A percentile compares a stretch with the other conserved stretches of the same genome.
phyloP scores from a whole-genome alignment of 345 rosid species.

The Lumnitzera littorea region DNA sequence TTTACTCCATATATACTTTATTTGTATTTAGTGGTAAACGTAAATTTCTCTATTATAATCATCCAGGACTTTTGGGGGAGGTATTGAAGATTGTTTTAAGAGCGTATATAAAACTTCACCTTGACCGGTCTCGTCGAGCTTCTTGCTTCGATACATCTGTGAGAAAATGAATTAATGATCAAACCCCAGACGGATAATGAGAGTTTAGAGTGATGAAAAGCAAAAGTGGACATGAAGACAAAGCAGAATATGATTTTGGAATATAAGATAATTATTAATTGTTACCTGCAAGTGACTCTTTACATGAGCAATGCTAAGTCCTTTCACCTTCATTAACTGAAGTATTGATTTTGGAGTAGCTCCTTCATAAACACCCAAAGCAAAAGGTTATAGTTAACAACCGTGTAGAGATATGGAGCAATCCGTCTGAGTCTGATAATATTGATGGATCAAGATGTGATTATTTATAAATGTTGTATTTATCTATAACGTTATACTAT shows the following conservation, averaged over 20 bases:
- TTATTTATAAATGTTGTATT: no score
- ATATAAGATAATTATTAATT: neutral
- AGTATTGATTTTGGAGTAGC: constrained; percentile 88
- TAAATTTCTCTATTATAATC: no score
- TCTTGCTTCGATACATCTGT: constrained; percentile 84
- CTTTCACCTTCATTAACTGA: constrained; percentile 73
- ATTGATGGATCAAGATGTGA: no score
- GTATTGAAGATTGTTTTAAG: no score
- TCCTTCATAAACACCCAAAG: constrained; percentile 26
- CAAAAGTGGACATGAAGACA: neutral
- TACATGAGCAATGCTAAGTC: constrained; percentile 80
- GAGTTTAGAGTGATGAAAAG: neutral
- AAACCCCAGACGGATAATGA: neutral
- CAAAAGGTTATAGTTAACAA: neutral
- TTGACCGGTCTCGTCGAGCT: constrained; percentile 59
- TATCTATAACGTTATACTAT: no score
- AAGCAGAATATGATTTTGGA: neutral
- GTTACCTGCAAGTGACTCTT: constrained; percentile 89
- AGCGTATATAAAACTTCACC: constrained; percentile 21
- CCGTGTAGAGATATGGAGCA: no score
- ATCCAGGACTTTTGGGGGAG: no score
- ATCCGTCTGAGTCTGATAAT: no score
- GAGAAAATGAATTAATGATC: neutral
- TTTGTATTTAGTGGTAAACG: no score
- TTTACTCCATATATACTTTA: no score